Evolutionary conservation across 1,284 basidiomycete genomes (phyloP).

Genomic region (Ustilago lituana): DNA sequence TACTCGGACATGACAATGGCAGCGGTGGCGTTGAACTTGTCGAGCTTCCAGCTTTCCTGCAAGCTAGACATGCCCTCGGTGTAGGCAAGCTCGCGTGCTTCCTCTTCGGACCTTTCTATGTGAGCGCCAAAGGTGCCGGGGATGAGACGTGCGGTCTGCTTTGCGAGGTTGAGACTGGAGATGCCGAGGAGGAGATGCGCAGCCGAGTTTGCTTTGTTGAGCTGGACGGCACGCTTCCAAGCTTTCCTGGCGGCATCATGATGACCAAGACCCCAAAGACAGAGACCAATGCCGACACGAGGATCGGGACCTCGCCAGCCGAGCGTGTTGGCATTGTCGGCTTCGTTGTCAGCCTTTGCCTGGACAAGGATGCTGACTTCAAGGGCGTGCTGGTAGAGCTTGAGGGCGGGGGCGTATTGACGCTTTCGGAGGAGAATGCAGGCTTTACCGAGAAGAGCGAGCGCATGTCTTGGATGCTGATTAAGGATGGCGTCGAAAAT

Average conservation of each 20-base stretch:
- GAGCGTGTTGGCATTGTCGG: slow-evolving; percentile 26
- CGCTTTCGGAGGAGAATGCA: slow-evolving; percentile 60
- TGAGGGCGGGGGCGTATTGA: slow-evolving; percentile 55
- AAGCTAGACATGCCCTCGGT: slow-evolving; percentile 59
- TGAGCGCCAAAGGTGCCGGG: slow-evolving; percentile 56
- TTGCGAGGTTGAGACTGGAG: slow-evolving; percentile 57
- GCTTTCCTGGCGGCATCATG: slow-evolving; percentile 61
- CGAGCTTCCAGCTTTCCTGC: slow-evolving; percentile 61
- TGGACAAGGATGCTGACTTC: slow-evolving; percentile 50
- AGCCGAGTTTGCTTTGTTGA: slow-evolving; percentile 44
- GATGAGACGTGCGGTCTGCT: slow-evolving; percentile 46
- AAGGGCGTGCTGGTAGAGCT: slow-evolving; percentile 62
- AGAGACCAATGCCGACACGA: slow-evolving; percentile 64
- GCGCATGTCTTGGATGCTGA: slow-evolving; percentile 44
- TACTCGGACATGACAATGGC: slow-evolving; percentile 61
- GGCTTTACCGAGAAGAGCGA: slow-evolving; percentile 63
- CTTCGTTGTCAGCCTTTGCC: slow-evolving; percentile 40
- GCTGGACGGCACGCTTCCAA: slow-evolving; percentile 59
- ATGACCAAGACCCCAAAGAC: slow-evolving; percentile 59
- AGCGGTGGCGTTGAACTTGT: slow-evolving; percentile 63
- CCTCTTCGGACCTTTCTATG: slow-evolving; percentile 51
- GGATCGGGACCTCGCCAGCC: slow-evolving; percentile 62
- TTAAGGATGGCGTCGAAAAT: slow-evolving; percentile 54
- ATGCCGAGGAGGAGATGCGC: slow-evolving; percentile 62
- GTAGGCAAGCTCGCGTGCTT: slow-evolving; percentile 59